Evolutionary conservation across 2,329 filamentous ascomycete species (phyloP), one percentile per base, ranked within the genome.

Genomic region (Trichoderma aggressivum): DNA sequence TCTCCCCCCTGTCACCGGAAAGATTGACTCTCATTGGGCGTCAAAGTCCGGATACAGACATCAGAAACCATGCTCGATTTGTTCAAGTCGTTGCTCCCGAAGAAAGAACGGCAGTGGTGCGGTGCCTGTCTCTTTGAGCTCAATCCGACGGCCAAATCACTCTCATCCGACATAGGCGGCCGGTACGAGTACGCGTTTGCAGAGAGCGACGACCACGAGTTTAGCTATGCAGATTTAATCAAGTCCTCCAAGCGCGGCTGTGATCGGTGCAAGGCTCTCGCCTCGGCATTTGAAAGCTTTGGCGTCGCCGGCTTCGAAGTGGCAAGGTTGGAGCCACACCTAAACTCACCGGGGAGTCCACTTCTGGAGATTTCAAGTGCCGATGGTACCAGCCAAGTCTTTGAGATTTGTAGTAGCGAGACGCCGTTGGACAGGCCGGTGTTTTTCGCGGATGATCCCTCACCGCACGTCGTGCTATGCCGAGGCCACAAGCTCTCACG

Each of bases 51-150:
- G 47, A 53, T 53, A 58, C 32, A 16, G 21, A 21, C 32, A 56
- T 8, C 12, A 7, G n/a, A 36, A 21, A 26, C 16, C 61, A 71
- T 71, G 69, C 26, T 71, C 18, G 55, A 50, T 39, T 32, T 34
- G 14, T n/a, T 71, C 30, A 71, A 60, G 36, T 59, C 61, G 28
- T 10, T 66, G 50, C 18, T 36, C 6, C 36, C 43, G 34, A 68
- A 60, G n/a, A 47, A 21, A 16, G 30, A 34, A 26, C 43, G 39
- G 10, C 56, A 50, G 30, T 65, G 70, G 50, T 71, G 70, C 63
- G 63, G 70, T 24, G 70, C 12, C 36, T 71, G 70, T 62, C 70
- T 71, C 43, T 71, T 71, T 4, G 56, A 67, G 43, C 70, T 71
- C 63, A 47, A 43, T 24, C 34, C 56, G 30, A 56, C 55, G 21